A percentile compares a stretch with the other conserved stretches of the same genome.
Conservation (phyloP, 176 grass and related monocot species). For the Zea luxurians region DNA sequence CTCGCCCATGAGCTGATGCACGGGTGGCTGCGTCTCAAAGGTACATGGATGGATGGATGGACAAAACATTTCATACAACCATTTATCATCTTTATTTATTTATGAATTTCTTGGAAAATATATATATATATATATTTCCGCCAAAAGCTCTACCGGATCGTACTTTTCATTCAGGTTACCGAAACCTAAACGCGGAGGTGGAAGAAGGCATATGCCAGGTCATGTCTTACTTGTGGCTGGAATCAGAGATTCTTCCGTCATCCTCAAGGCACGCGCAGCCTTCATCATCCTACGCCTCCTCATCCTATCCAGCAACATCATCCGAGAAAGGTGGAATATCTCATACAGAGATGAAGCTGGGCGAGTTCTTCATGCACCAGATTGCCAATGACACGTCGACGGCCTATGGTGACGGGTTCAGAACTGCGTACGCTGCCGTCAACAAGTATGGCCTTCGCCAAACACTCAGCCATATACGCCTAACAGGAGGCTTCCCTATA, state of each 20-base stretch:
- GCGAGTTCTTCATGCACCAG: conserved; percentile 96
- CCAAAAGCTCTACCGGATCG: conserved; percentile 11
- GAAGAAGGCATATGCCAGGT: conserved; percentile 98
- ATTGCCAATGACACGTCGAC: conserved; percentile 81
- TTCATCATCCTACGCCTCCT: conserved; percentile 59
- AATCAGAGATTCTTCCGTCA: conserved; percentile 85
- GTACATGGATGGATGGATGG: conserved; percentile 35
- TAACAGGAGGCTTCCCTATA: conserved; percentile 57
- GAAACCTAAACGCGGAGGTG: conserved; percentile 63
- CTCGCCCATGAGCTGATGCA: conserved; percentile 98
- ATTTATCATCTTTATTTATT: not conserved
- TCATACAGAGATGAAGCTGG: conserved; percentile 89
- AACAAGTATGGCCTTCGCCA: conserved; percentile 76
- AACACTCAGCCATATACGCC: conserved; percentile 71
- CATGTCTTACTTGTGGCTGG: conserved; percentile 87
- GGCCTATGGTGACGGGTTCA: conserved; percentile 88
- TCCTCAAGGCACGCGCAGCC: conserved; percentile 37
- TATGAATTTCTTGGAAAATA: not conserved
- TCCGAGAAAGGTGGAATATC: conserved; percentile 91
- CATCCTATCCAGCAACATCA: conserved; percentile 45
- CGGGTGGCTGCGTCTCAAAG: conserved; percentile 90
- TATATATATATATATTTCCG: not conserved
- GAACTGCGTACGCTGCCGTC: conserved; percentile 70
- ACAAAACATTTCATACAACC: not conserved
- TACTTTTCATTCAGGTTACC: conserved; percentile 64